phyloP scores from a whole-genome alignment of 345 rosid genomes.

The Alliaria petiolata region DNA sequence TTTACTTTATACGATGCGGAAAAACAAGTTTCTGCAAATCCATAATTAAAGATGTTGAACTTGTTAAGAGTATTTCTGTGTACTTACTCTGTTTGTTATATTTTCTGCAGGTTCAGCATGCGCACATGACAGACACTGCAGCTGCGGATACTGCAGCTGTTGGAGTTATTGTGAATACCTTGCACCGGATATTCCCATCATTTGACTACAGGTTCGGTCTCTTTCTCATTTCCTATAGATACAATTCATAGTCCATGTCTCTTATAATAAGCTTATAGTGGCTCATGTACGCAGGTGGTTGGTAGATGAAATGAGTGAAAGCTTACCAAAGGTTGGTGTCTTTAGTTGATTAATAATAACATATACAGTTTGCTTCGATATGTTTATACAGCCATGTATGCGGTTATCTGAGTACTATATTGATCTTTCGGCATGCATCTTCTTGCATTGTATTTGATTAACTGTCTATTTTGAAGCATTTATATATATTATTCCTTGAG shows the following conservation, averaged over 20 bases:
- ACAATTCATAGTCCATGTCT: neutral
- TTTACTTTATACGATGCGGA: neutral
- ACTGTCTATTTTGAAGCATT: neutral
- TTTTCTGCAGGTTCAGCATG: conserved; percentile 79
- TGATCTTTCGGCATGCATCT: neutral
- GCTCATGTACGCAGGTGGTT: conserved; percentile 69
- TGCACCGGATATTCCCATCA: conserved; percentile 80
- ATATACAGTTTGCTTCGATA: neutral
- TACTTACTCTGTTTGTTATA: neutral
- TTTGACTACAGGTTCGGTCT: conserved; percentile 79
- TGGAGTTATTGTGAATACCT: conserved; percentile 67
- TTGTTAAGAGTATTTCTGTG: neutral
- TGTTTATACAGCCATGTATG: neutral
- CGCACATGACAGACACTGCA: conserved; percentile 89
- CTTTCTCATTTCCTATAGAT: neutral
- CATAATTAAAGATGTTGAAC: neutral
- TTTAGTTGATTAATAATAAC: conserved; percentile 6
- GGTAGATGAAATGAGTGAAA: conserved; percentile 82
- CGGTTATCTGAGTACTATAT: neutral
- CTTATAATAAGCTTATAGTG: conserved; percentile 27
- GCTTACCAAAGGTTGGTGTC: conserved; percentile 81
- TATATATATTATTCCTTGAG: neutral
- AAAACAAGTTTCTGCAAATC: conserved; percentile 2
- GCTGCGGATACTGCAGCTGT: conserved; percentile 89
- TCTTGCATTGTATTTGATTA: neutral